phyloP scores from a whole-genome alignment of 2,329 filamentous ascomycete genomes.

The Sporothrix globosa region DNA sequence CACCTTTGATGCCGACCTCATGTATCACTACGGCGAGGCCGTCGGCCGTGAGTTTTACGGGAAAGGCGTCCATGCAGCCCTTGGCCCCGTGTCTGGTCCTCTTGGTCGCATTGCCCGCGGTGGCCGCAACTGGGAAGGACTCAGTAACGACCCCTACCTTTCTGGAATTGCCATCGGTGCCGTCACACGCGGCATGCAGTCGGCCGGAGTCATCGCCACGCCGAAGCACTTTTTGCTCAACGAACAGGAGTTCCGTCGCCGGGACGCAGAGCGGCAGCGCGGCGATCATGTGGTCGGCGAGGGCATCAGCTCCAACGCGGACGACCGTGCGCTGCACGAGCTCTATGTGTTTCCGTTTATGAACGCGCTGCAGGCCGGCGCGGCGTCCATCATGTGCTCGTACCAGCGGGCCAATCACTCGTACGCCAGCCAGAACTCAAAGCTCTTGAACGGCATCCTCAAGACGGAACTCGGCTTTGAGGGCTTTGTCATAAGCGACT shows the following conservation, averaged over 20 bases:
- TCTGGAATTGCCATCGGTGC: conserved; percentile 41
- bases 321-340: conserved; percentile 68
- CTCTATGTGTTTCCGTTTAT: conserved; percentile 69
- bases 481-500: conserved; percentile 71
- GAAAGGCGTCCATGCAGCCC: conserved; percentile 71
- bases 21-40: conserved; percentile 66
- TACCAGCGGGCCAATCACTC: conserved; percentile 74
- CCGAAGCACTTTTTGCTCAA: conserved; percentile 66
- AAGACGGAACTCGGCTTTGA: conserved; percentile 67
- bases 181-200: conserved; percentile 41
- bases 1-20: conserved; percentile 69
- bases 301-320: conserved; percentile 63
- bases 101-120: conserved; percentile 65
- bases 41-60: conserved; percentile 69
- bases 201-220: conserved; percentile 72
- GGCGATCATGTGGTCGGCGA: conserved; percentile 57
- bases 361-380: conserved; percentile 61
- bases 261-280: conserved; percentile 38
- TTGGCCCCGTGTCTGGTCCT: conserved; percentile 62
- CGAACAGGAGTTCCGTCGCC: conserved; percentile 61
- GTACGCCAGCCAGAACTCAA: conserved; percentile 74
- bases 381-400: conserved; percentile 65
- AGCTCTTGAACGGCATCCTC: conserved; percentile 68
- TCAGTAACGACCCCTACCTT: conserved; percentile 44
- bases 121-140: conserved; percentile 63